These are phyloP conservation scores for Neurospora pannonica DNA, from an alignment of 495 filamentous ascomycete species.

Conservation along the genomic window DNA sequence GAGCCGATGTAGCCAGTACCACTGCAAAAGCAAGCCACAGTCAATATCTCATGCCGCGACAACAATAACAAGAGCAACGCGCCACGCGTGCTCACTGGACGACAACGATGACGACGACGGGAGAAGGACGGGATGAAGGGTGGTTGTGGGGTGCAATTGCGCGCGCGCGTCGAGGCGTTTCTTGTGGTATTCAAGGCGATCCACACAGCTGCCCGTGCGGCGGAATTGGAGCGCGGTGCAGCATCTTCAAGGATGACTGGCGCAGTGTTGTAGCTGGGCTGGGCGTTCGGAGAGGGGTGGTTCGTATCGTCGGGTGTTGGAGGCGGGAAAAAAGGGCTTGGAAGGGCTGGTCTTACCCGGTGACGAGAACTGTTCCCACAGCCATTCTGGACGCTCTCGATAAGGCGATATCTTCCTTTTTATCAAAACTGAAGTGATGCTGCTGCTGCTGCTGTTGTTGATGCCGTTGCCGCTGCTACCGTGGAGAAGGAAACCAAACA, in stretches of 20 bases:
- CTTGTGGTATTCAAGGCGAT: not conserved
- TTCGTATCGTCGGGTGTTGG: conserved; percentile 3
- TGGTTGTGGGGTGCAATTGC: not conserved
- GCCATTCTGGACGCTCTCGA: conserved; percentile 47
- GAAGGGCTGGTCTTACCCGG: conserved; percentile 55
- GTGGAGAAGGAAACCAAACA: not conserved
- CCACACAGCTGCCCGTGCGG: not conserved
- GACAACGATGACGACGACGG: not conserved
- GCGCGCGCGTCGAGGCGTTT: not conserved
- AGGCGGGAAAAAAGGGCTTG: conserved; percentile 1
- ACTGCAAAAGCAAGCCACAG: conserved; percentile 38
- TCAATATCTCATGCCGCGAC: conserved; percentile 7
- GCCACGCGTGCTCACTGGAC: not conserved
- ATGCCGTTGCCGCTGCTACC: not conserved
- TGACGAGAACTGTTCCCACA: conserved; percentile 78
- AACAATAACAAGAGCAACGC: not conserved
- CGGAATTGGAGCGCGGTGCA: not conserved
- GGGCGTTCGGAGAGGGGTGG: not conserved
- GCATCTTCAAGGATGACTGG: not conserved
- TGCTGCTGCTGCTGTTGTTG: not conserved
- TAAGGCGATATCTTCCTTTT: not conserved
- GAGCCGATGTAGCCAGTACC: conserved; percentile 98
- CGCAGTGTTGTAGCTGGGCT: not conserved
- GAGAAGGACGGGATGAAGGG: not conserved
- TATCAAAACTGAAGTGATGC: not conserved